Base-by-base conservation (phyloP, 106 monocot species). In the Dendrobium officinale region DNA sequence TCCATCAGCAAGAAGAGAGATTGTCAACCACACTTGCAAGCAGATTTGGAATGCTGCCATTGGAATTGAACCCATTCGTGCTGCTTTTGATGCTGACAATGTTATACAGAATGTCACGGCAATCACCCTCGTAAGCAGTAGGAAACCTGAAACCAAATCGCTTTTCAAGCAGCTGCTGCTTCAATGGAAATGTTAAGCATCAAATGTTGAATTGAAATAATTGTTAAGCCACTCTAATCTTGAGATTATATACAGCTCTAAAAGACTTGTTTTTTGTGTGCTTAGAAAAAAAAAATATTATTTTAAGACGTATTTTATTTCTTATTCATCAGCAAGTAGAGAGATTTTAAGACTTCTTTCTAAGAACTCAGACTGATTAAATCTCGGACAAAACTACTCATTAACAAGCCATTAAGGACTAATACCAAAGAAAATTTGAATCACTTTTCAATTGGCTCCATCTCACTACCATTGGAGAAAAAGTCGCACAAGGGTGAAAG, bases 11-110 rank as follows among this genome's bases (percentile, higher is more conserved):
- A 92, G 88, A 84, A 92, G 92, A 80, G 92, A 92, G 6, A 85
- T 79, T 24, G 92, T 86, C 64, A 92, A 49, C 92, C 92, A 92
- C 77, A 90, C 78, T 82, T 92, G 92, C 87, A 92, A 90, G 79
- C 92, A 92, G 24, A 92, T 90, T 82, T 92, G 92, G 67, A 92
- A 92, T 73, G 89, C 92, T 70, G 92, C 92, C 92, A 92, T 92
- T 9, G 83, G 80, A 80, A 85, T 82, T 81, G 92, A 81, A n/a
- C 92, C 92, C 42, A 84, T 56, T 22, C 89, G 82, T 79, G 92
- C 92, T 64, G 92, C 89, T 88, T 89, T 84, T 75, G 92, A 92
- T 88, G 92, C 89, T 47, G 92, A 81, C 33, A 92, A 75, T 66
- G 92, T 92, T 66, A 92, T 86, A 59, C 92, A 92, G n/a, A 88